Evolutionary conservation across 192 early-diverging fungal genomes (phyloP).

Genomic region (Glomus cerebriforme): DNA sequence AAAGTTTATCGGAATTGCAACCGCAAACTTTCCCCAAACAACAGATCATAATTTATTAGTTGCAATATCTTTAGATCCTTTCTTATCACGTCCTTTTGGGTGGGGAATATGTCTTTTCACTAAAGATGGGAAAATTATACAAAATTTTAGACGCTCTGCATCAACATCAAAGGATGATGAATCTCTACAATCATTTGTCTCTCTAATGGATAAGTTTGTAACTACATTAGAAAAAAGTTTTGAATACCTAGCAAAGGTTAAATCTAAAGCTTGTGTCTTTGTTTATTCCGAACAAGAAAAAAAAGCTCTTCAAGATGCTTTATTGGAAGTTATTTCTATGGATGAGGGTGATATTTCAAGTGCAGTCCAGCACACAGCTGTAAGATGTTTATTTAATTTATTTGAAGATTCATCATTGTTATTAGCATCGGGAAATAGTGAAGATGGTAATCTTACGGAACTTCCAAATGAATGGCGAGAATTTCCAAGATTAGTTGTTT

Average conservation of each 20-base stretch:
- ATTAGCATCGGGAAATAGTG: neutral
- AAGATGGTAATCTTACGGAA: neutral
- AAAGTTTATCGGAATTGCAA: conserved; percentile 16
- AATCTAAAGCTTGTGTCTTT: conserved; percentile 25
- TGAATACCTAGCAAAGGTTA: neutral
- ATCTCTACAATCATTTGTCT: neutral
- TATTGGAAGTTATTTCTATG: conserved; percentile 14
- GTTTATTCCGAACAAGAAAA: conserved; percentile 28
- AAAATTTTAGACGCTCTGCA: neutral
- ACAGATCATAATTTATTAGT: conserved; percentile 30
- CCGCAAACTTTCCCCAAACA: neutral
- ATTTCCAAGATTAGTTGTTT: conserved; percentile 24
- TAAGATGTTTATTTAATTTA: conserved; percentile 25
- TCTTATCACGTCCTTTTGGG: conserved; percentile 11
- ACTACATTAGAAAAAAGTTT: conserved; percentile 20
- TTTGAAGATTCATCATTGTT: conserved; percentile 29
- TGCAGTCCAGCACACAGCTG: neutral
- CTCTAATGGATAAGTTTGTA: conserved; percentile 28
- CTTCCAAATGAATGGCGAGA: conserved; percentile 9
- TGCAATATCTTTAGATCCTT: conserved; percentile 30
- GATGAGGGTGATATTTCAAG: neutral
- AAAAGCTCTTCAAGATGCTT: conserved; percentile 11
- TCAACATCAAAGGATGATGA: conserved; percentile 21
- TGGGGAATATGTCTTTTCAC: conserved; percentile 22
- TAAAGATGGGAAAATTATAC: conserved; percentile 10